Evolutionary conservation across 164 flowering plant genomes (phyloP), one percentile per base, ranked within the genome.

Genomic region (Akebia trifoliata): DNA sequence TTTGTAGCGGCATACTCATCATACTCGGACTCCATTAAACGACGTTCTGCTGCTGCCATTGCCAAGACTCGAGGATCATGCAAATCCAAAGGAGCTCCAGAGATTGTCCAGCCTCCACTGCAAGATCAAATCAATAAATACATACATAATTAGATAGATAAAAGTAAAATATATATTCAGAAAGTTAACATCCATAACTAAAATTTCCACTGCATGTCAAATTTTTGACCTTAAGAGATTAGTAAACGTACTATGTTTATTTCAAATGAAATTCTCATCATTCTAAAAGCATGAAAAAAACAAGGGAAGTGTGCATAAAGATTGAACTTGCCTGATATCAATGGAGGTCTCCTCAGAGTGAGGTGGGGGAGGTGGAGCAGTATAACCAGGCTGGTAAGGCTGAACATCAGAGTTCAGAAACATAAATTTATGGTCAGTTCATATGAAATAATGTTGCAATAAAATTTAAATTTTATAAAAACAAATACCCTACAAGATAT

Each of bases 51-150:
- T 55, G 86, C 95, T 15, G 98, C 91, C 81, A 92, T 82, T 39
- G 95, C 93, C 74, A 87, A 50, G 25, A 93, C 73, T 12, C 85
- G 86, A 73, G 90, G 96, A 60, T 93, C 95, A 57, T 71, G 79
- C 74, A 84, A 61, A 67, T 85, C 82, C 73, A 87, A 49, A 67
- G 96, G 90, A 34, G 91, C 67, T 5, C 97, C 98, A 54, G 96
- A 74, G 30, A 90, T 72, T n/a, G 90, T 80, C 98, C 98, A 93
- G n/a, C 82, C 90, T 64, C 86, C 92, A 34, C 98, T 93, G 76
- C 47, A 75, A 60, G 34, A 54, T 9, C 30, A 17, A 54, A 18
- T 24, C 17, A 42, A 45, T 30, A 30, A 50, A 12, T 29, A 30
- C n/a, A 25, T 12, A 35, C 54, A 7, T 4, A 49, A 28, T n/a